phyloP scores from a whole-genome alignment of 192 early-diverging fungal genomes.

The Fimicolochytrium jonesii region DNA sequence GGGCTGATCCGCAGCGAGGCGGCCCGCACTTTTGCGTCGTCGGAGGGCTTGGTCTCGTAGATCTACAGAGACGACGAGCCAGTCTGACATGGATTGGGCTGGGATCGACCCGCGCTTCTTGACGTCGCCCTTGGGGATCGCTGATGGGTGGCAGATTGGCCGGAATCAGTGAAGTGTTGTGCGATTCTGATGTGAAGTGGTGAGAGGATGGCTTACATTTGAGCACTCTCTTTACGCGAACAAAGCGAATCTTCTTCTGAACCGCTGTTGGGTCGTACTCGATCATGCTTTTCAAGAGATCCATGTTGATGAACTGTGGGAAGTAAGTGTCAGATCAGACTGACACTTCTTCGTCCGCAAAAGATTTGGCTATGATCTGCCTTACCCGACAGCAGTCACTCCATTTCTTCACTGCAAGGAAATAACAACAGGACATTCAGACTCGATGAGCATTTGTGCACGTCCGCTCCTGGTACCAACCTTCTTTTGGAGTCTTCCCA shows the following conservation, averaged over 20 bases:
- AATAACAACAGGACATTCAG: not conserved
- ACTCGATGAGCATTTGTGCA: not conserved
- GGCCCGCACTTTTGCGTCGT: conserved; percentile 36
- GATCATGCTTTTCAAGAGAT: conserved; percentile 47
- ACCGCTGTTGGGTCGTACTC: conserved; percentile 52
- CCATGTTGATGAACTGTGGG: conserved; percentile 47
- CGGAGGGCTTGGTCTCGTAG: conserved; percentile 41
- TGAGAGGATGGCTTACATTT: conserved; percentile 32
- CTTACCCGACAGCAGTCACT: conserved; percentile 25
- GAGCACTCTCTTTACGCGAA: conserved; percentile 40
- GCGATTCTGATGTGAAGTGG: too few relatives aligned
- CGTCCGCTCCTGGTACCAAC: conserved; percentile 20
- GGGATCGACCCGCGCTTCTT: conserved; percentile 47
- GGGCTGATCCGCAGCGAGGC: conserved; percentile 6
- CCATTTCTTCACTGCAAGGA: conserved; percentile 1
- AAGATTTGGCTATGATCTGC: conserved; percentile 11
- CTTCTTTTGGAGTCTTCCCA: conserved; percentile 48
- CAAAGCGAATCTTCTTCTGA: conserved; percentile 49
- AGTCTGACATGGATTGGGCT: conserved; percentile 49
- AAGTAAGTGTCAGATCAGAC: too few relatives aligned
- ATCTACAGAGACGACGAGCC: conserved; percentile 47
- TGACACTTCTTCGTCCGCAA: too few relatives aligned
- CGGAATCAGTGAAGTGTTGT: not conserved
- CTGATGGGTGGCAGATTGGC: conserved; percentile 21
- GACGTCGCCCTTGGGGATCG: conserved; percentile 42